phyloP scores from a whole-genome alignment of 306 rosid genomes.

The Phaseolus lunatus region DNA sequence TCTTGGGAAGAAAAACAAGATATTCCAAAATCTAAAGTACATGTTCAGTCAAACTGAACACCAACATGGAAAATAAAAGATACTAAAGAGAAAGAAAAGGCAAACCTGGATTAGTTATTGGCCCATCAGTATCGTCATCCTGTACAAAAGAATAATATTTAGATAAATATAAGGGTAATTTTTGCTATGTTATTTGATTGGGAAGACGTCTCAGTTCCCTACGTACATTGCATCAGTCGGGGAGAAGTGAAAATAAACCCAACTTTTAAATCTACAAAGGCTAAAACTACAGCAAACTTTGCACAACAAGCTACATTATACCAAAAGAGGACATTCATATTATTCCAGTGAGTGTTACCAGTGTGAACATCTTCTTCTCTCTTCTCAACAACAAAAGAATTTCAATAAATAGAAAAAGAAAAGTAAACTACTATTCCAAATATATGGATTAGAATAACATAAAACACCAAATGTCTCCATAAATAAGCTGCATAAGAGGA shows the following conservation, averaged over 20 bases:
- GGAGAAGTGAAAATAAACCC: constrained; percentile 13
- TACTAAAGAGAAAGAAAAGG: constrained; percentile 50
- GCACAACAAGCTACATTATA: constrained; percentile 12
- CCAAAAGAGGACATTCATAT: neutral
- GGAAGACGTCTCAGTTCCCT: constrained; percentile 28
- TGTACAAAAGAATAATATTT: constrained; percentile 51
- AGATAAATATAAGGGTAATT: constrained; percentile 33
- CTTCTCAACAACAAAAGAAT: neutral
- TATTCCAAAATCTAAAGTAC: constrained; percentile 22
- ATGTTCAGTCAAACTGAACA: constrained; percentile 22
- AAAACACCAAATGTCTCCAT: constrained; percentile 20
- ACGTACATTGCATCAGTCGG: constrained; percentile 14
- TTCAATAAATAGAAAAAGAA: neutral
- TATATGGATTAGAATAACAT: neutral
- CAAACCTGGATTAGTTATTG: constrained; percentile 68
- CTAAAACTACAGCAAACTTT: constrained; percentile 18
- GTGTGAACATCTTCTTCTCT: neutral
- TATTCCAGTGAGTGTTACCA: constrained; percentile 22
- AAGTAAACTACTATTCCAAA: constrained; percentile 21
- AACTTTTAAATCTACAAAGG: constrained; percentile 31
- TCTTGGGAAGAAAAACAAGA: constrained; percentile 41
- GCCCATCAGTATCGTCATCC: constrained; percentile 88
- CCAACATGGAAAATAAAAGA: constrained; percentile 17
- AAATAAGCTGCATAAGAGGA: constrained; percentile 26
- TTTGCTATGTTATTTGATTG: constrained; percentile 1